Base-by-base conservation (phyloP, 352 stramenopile species). In the Pythium utonaiense region DNA sequence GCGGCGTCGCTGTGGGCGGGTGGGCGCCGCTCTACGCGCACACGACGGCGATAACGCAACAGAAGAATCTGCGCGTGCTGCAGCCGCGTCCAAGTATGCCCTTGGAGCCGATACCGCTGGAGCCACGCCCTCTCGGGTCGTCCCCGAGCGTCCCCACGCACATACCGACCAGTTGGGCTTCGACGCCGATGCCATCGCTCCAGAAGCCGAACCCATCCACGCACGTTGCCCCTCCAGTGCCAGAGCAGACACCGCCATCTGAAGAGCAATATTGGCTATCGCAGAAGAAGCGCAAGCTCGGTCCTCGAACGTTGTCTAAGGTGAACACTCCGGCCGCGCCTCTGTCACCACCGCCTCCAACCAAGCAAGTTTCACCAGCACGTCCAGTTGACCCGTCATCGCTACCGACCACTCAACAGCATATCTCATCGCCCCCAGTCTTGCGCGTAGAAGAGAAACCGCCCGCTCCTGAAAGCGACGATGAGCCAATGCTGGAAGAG, bases 1-100 rank as follows among this genome's bases (percentile, higher is more conserved):
- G 30, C 36, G 45, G 44, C 19, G 45, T 67, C 27, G 44, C 60
- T 10, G 49, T 24, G 28, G 47, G 36, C 34, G 60, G 12, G 8
- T 61, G 44, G 60, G 24, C 7, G 2, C 38, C 36, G 40, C 21
- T 19, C 1, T 40, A 48, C 16, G 4, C 55, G 21, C 24, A 49
- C 34, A 6, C 51, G 28, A 10, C 14, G 14, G 7, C 27, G 50
- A 54, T 57, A 38, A 24, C 51, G 19, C 33, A 57, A 3, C 45
- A 48, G 31, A 3, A 10, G 24, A 33, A 13, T 13, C 12, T 34
- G 22, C 1, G 25, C 7, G 4, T 51, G 1, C 22, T 33, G 22
- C 44, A 51, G n/a, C 19, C 40, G n/a, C 40, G 17, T 27, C 17
- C 21, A 21, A 17, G n/a, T 6, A 47, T 21, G 36, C 1, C 36